Evolutionary conservation across 2,329 filamentous ascomycete genomes (phyloP).

Genomic region (Trichoderma sp.): DNA sequence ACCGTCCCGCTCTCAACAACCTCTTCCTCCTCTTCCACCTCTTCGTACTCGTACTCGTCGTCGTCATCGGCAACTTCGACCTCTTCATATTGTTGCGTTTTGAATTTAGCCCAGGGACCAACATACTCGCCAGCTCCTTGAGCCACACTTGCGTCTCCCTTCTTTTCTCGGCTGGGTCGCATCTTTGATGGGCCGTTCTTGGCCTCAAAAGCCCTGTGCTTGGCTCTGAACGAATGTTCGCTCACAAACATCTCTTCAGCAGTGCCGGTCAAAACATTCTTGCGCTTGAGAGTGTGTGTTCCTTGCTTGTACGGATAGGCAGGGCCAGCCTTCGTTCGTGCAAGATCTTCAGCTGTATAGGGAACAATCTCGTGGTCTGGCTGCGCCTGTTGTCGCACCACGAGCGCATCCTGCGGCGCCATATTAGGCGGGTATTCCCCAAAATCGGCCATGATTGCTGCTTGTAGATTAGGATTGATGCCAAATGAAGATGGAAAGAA

Average conservation of each 20-base stretch:
- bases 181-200: slow-evolving; percentile 61
- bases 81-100: slow-evolving; percentile 70
- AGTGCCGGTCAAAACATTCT: slow-evolving; percentile 80
- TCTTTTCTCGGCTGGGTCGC: slow-evolving; percentile 76
- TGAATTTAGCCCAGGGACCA: slow-evolving; percentile 91
- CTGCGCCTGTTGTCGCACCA: slow-evolving; percentile 56
- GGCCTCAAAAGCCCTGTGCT: slow-evolving; percentile 81
- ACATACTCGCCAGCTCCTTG: slow-evolving; percentile 88
- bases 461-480: neutral
- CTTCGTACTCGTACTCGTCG: slow-evolving; percentile 77
- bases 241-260: slow-evolving; percentile 88
- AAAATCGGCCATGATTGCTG: slow-evolving; percentile 57
- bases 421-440: slow-evolving; percentile 67
- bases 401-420: slow-evolving; percentile 63
- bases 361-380: slow-evolving; percentile 62
- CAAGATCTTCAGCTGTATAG: slow-evolving; percentile 72
- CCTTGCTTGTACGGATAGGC: slow-evolving; percentile 73
- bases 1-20: slow-evolving; percentile 65
- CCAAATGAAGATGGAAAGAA: neutral
- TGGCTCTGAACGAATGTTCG: slow-evolving; percentile 84
- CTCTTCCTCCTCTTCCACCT: slow-evolving; percentile 74
- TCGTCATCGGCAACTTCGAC: slow-evolving; percentile 74
- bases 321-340: slow-evolving; percentile 66
- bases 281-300: slow-evolving; percentile 65
- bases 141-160: slow-evolving; percentile 79